Percentiles rank a stretch among this genome's conserved stretches.
Conservation (phyloP, 176 grass and related monocot genomes). For the Musa troglodytarum region DNA sequence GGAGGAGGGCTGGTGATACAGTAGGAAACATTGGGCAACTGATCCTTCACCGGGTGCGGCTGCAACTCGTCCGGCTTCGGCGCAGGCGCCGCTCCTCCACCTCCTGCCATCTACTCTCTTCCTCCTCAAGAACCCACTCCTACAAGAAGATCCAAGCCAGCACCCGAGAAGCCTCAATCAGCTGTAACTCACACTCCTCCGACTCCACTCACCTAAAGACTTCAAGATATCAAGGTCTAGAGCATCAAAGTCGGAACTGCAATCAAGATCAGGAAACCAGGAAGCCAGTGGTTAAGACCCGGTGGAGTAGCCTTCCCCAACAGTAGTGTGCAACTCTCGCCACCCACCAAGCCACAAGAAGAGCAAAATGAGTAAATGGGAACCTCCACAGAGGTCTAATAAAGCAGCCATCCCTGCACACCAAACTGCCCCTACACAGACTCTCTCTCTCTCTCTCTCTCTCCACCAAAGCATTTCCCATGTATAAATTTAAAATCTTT, state of each 20-base stretch:
- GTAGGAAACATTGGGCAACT: conserved; percentile 73
- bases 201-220: neutral
- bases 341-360: neutral
- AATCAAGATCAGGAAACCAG: neutral
- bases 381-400: neutral
- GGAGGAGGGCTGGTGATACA: conserved; percentile 98
- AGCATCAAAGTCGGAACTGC: neutral
- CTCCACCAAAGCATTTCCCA: too few species aligned
- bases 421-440: neutral
- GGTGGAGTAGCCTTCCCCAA: neutral
- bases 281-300: neutral
- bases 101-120: conserved; percentile 49
- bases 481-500: too few species aligned
- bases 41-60: conserved; percentile 91
- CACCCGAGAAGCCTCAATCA: neutral
- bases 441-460: neutral
- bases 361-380: neutral
- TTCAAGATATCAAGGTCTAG: neutral
- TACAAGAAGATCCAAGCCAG: too few species aligned
- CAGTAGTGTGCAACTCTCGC: neutral
- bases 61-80: conserved; percentile 93
- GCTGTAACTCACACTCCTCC: too few species aligned
- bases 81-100: conserved; percentile 40
- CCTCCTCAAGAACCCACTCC: neutral
- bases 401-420: neutral